Base-by-base conservation (phyloP, 768 basidiomycete species). In the Phylloporus sp. region DNA sequence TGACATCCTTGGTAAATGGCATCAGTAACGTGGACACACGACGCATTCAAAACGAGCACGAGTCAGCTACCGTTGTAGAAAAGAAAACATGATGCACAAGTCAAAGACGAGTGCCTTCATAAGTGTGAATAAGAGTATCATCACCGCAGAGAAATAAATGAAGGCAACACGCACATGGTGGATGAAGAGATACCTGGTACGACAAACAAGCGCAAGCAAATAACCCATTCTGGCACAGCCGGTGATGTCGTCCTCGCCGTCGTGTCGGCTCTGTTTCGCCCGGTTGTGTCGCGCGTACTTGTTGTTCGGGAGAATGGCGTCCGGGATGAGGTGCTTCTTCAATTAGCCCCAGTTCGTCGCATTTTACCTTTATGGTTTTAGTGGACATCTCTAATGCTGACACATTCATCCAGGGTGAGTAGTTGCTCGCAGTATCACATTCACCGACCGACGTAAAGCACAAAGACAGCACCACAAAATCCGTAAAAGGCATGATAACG, bases 31-130 rank as follows among this genome's bases (percentile, higher is more conserved):
- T 9, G 0, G 26, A 54, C 20, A 22, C n/a, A 29, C 8, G 18
- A 10, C 5, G 26, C 41, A 39, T 43, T 41, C 36, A 45, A 45
- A 58, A 54, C 53, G 49, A 51, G 36, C 57, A 57, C 61, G 68
- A 75, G 70, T 88, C 86, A 88, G 86, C 77, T 88, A 88, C 86
- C 86, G 86, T 88, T 88, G 86, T 88, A 88, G 84, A 80, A 75
- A 60, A 13, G 46, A 71, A 68, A 75, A 65, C 84, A 82, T 63
- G 49, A 76, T 75, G 66, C 72, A 68, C 63, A 67, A 69, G 68
- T 60, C 67, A 53, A 47, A 70, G 67, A 66, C 59, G 64, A 60
- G 68, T 67, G 67, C 65, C 72, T 79, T 88, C 85, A 72, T 80
- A 82, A 86, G 85, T 86, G 82, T 84, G 84, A 85, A 87, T 84